These are phyloP conservation scores for Kwoniella pini DNA, from an alignment of 768 basidiomycete genomes.

Conservation along the genomic window DNA sequence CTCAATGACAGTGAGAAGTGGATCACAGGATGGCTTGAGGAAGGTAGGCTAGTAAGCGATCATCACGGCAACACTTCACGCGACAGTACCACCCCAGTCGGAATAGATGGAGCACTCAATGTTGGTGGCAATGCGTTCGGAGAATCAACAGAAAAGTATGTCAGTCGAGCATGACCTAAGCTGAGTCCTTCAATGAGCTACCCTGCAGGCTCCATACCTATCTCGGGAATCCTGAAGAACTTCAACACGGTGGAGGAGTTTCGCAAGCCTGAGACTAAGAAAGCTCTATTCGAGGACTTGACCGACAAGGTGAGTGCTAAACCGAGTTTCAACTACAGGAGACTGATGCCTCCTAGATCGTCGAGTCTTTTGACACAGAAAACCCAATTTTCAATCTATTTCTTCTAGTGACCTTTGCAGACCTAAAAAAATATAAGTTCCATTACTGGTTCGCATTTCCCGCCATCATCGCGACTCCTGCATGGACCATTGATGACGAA, in stretches of 20 bases:
- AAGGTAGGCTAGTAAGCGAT: conserved; percentile 64
- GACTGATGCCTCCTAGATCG: conserved; percentile 24
- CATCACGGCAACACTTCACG: conserved; percentile 55
- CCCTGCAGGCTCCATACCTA: conserved; percentile 41
- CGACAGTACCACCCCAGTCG: conserved; percentile 19
- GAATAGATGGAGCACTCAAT: conserved; percentile 59
- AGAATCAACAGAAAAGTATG: conserved; percentile 36
- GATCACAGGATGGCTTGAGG: conserved; percentile 67
- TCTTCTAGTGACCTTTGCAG: conserved; percentile 88
- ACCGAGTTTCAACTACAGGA: background rate
- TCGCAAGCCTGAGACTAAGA: conserved; percentile 77
- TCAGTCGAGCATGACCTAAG: background rate
- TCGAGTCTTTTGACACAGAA: conserved; percentile 34
- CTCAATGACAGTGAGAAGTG: conserved; percentile 72
- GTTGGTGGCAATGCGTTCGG: conserved; percentile 50
- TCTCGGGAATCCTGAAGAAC: conserved; percentile 78
- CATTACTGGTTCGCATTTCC: conserved; percentile 99
- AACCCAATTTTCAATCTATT: conserved; percentile 69
- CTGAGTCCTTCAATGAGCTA: conserved; percentile 11
- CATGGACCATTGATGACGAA: conserved; percentile 73
- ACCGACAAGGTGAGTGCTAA: conserved; percentile 64
- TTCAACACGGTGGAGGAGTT: conserved; percentile 98
- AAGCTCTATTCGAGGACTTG: conserved; percentile 73
- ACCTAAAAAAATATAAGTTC: conserved; percentile 97
- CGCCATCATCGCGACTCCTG: conserved; percentile 81